These are phyloP conservation scores for Coniella lustricola DNA, from an alignment of 2,329 filamentous ascomycete species.

Conservation along the genomic window DNA sequence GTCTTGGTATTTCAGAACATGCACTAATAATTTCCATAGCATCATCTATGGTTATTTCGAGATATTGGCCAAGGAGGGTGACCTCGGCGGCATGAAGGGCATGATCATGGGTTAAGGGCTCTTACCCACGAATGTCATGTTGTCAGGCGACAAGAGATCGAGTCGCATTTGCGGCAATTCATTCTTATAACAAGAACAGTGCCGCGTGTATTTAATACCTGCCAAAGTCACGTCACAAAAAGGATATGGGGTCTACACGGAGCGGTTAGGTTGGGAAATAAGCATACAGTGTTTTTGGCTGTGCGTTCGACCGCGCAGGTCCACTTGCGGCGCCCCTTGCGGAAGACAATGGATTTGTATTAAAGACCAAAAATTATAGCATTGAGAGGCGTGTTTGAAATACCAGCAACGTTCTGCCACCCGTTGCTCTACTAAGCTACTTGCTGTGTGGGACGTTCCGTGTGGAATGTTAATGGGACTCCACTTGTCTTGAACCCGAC, in stretches of 20 bases:
- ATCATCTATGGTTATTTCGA: constrained; percentile 99
- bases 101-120: constrained; percentile 59
- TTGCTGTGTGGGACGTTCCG: no score
- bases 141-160: background rate
- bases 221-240: constrained; percentile 3
- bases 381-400: constrained; percentile 12
- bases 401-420: constrained; percentile 1
- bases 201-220: constrained; percentile 13
- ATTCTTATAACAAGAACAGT: background rate
- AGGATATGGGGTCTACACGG: constrained; percentile 4
- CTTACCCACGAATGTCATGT: background rate
- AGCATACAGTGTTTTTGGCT: constrained; percentile 11
- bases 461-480: no score
- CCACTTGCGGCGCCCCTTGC: background rate
- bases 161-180: constrained; percentile 1
- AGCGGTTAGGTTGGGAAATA: constrained; percentile 12
- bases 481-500: no score
- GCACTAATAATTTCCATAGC: constrained; percentile 40
- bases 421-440: background rate
- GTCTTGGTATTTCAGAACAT: constrained; percentile 21
- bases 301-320: background rate
- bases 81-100: constrained; percentile 75
- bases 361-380: constrained; percentile 3
- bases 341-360: constrained; percentile 9
- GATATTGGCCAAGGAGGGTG: constrained; percentile 97